These are phyloP conservation scores for Yamadazyma oceani DNA, from an alignment of 1,139 yeast genomes.

Conservation along the genomic window DNA sequence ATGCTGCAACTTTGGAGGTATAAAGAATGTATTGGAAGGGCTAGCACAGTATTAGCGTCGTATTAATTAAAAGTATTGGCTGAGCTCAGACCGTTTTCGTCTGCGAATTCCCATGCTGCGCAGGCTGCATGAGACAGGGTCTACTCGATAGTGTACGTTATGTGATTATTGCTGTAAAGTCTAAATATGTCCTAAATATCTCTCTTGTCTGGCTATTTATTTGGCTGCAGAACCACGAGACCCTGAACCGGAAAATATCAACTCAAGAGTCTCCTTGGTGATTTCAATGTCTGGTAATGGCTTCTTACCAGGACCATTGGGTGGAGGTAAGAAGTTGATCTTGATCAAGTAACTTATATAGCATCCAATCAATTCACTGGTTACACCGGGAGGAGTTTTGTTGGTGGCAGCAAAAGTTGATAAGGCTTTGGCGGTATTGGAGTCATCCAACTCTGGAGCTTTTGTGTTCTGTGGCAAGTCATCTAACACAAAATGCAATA, in stretches of 20 bases:
- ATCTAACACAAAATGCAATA: conserved; percentile 90
- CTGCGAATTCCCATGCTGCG: too few species aligned
- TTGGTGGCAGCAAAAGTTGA: conserved; percentile 46
- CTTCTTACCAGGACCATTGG: conserved; percentile 41
- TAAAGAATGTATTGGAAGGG: too few species aligned
- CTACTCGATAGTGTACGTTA: too few species aligned
- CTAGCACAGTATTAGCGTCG: too few species aligned
- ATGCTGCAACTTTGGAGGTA: too few species aligned
- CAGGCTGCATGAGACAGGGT: too few species aligned
- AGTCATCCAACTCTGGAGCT: conserved; percentile 93
- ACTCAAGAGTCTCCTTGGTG: conserved; percentile 57
- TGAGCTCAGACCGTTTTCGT: too few species aligned
- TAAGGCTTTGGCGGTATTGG: conserved; percentile 69
- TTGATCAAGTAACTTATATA: conserved; percentile 78
- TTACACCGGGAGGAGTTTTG: conserved; percentile 79
- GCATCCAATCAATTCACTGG: conserved; percentile 61
- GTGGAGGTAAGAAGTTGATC: conserved; percentile 74
- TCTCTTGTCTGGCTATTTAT: too few species aligned
- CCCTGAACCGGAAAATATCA: conserved; percentile 82
- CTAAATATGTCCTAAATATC: too few species aligned
- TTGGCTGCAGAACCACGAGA: conserved; percentile 71
- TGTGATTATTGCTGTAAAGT: too few species aligned
- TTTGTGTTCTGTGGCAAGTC: conserved; percentile 86
- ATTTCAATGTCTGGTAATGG: conserved; percentile 60
- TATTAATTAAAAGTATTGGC: too few species aligned